Evolutionary conservation across 352 stramenopile genomes (phyloP), one percentile per base, ranked within the genome.

Genomic region (Phytopythium vexans): DNA sequence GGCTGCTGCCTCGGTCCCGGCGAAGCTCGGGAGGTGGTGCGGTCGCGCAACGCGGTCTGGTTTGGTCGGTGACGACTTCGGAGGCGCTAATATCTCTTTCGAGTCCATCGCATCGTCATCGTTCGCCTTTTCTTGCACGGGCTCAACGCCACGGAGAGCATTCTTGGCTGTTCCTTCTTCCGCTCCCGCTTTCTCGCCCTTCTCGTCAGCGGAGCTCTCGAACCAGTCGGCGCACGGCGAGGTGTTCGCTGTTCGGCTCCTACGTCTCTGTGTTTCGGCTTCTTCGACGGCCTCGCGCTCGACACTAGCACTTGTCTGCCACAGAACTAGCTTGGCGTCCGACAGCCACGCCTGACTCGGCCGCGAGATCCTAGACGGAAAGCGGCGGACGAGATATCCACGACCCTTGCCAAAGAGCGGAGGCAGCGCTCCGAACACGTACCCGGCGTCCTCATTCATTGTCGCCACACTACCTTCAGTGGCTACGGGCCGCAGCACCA

Each of bases 221-320:
- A 80, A 74, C 70, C 68, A 81, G 33, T 77, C 70, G n/a, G 54
- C 63, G 38, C 68, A 77, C 4, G 49, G 52, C 0, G 56, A 27
- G 21, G 21, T 21, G 9, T 10, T 54, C 4, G 5, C 14, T 14
- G 7, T 66, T 15, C 64, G 71, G 9, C 60, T 35, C 37, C 65
- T 49, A 0, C 52, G 67, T 4, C 58, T 58, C 27, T 74, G 52
- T 12, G 70, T 53, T 45, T 77, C 57, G 16, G 64, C 54, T 32
- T 78, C 72, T 1, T 56, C 55, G 8, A 70, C 40, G 8, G 78
- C 69, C 37, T 88, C 77, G 6, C 73, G 74, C 6, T 66, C 72
- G 4, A 88, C 56, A 54, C 77, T 88, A 41, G 27, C 52, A 37
- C 47, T 73, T 1, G 77, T 88, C 45, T 88, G 77, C 74, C 77